Base-by-base conservation (phyloP, 129 eudicot species). In the Erigeron canadensis region DNA sequence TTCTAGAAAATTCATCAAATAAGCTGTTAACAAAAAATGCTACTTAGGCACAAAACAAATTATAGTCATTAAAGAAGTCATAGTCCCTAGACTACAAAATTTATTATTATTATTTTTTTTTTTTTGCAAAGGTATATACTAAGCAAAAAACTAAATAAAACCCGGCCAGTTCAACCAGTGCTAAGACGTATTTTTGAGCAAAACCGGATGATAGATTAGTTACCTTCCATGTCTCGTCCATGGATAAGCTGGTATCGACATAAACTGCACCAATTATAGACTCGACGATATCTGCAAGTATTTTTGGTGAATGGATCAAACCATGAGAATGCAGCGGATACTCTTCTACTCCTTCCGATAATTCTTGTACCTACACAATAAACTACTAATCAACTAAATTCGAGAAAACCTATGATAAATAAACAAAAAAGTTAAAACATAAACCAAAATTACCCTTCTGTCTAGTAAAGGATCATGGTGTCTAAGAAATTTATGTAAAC, bases 231-330 rank as follows among this genome's bases (percentile, higher is more conserved):
- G 89, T 84, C 6, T 46, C 56, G 8, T 82, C 80, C 0, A 69
- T 40, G 1, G 83, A 84, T 23, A 22, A 67, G 21, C 59, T 17
- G 66, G 73, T 78, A 56, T 90, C 96, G 7, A 87, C 28, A 8
- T 22, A 81, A 46, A 90, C 50, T 4, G 91, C 95, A 17, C 87
- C 96, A 39, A 90, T 70, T 1, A 79, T 66, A 5, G 95, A 81
- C 73, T 90, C 96, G 10, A 90, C 86, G 39, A 85, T 85, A 70
- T 90, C 88, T 0, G 96, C 88, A 0, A 90, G 84, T n/a, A 74
- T 72, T 42, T 90, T 90, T 8, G 95, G 96, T 10, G 86, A 71
- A 62, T 90, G 78, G 43, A 87, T 81, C 55, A 87, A 48, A 37
- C 95, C 90, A 23, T 7, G 22, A 0, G 89, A 87, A 67, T 87